Evolutionary conservation across 345 rosid genomes (phyloP), one percentile per base, ranked within the genome.

Genomic region (Cardamine occulta): DNA sequence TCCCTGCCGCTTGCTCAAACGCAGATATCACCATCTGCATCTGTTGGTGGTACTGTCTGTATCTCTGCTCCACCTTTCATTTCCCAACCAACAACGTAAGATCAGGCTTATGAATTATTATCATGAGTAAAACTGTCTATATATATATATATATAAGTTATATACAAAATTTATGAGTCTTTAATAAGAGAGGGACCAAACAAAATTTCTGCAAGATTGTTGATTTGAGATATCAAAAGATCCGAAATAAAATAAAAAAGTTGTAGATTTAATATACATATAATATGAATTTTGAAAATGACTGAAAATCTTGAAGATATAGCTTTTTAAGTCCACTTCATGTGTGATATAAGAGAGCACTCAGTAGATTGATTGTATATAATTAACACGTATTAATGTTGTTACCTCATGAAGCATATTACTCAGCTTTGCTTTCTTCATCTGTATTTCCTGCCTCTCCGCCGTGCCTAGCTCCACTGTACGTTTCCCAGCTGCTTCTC

Each of bases 381-480:
- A 72, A 28, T 28, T 28, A 28, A 72, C 73, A 71, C 31, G 73
- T 66, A 58, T 62, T 62, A 28, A 28, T 28, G 66, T 63, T 71
- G 48, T 78, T 84, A 94, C 98, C 97, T 94, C 97, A 49, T 91
- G 96, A 53, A 94, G 91, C 97, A 94, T 94, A 82, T 53, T 86
- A 42, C 87, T 86, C 26, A 94, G 91, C 80, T 91, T 94, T 7
- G 96, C 97, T 82, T 91, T 94, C 84, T 86, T 94, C 96, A 88
- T 91, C 93, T 94, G 98, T 86, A 91, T 87, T 66, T 91, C 98
- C 77, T 94, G 98, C 63, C 96, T 90, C 85, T 94, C 98, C 1
- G 90, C 92, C 21, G 91, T 88, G 45, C 86, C 75, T 19, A 91
- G 83, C 72, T 94, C 97, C 18, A 84, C 82, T 6, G 66, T 63